These are phyloP conservation scores for Cardamine chenopodiifolia DNA, from an alignment of 345 rosid genomes.

Conservation along the genomic window DNA sequence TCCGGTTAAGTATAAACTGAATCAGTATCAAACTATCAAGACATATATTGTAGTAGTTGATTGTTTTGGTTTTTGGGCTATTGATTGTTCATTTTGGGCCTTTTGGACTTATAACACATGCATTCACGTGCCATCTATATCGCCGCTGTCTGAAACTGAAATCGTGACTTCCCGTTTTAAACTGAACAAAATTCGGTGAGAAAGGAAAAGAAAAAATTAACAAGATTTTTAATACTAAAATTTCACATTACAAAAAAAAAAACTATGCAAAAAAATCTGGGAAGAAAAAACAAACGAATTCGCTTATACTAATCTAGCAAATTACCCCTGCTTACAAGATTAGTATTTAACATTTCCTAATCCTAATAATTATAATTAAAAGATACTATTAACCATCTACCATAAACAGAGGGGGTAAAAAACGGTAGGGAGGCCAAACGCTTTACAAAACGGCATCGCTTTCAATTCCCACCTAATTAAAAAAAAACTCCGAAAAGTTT, in stretches of 20 bases:
- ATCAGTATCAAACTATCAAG: neutral
- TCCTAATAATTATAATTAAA: conserved; percentile 21
- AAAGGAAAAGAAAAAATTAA: neutral
- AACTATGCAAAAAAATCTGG: conserved; percentile 6
- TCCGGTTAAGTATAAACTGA: neutral
- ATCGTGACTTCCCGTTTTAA: neutral
- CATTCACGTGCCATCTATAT: neutral
- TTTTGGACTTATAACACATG: neutral
- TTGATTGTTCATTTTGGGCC: conserved; percentile 8
- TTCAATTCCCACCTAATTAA: conserved; percentile 29
- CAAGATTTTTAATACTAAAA: neutral
- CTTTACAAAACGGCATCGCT: conserved; percentile 44
- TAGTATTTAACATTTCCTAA: conserved; percentile 31
- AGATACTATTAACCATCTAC: conserved; percentile 35
- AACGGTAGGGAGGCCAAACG: conserved; percentile 33
- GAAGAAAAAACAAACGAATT: conserved; percentile 39
- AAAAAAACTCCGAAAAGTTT: conserved; percentile 13
- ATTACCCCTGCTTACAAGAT: conserved; percentile 11
- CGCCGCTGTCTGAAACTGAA: neutral
- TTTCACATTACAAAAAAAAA: conserved; percentile 13
- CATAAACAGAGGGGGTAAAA: conserved; percentile 17
- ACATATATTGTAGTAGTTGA: neutral
- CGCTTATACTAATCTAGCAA: conserved; percentile 26
- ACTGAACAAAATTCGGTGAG: neutral
- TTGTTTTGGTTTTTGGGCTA: conserved; percentile 2